These are phyloP conservation scores for Chaetomiaceae sp. DNA, from an alignment of 2,329 filamentous ascomycete species.

Conservation along the genomic window DNA sequence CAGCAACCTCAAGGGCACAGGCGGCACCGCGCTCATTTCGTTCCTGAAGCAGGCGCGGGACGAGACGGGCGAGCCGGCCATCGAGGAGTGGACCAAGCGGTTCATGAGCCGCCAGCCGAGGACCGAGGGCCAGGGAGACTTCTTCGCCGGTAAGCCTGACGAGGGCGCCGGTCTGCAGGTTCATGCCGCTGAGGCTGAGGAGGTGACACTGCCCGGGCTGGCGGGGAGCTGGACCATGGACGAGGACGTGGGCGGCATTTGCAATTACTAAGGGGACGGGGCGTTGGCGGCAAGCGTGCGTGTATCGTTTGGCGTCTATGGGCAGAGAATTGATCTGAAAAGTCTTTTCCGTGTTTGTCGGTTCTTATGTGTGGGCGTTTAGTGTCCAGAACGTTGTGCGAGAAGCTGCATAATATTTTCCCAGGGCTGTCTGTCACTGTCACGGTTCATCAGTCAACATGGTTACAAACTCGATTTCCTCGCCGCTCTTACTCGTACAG, in stretches of 20 bases:
- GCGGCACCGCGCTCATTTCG: constrained; percentile 87
- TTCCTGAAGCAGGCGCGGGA: constrained; percentile 96
- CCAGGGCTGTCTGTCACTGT: too few species aligned
- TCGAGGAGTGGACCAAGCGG: constrained; percentile 57
- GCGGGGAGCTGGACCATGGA: constrained; percentile 88
- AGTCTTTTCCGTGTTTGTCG: too few species aligned
- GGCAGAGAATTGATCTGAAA: too few species aligned
- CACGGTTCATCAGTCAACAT: too few species aligned
- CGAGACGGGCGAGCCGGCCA: constrained; percentile 88
- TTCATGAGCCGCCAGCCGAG: constrained; percentile 52
- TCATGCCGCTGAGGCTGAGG: constrained; percentile 33
- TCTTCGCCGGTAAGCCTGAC: constrained; percentile 53
- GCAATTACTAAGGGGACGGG: constrained; percentile 40
- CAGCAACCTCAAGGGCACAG: constrained; percentile 73
- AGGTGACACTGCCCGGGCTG: constrained; percentile 58
- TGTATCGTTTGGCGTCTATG: too few species aligned
- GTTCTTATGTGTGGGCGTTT: too few species aligned
- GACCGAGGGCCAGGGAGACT: constrained; percentile 48
- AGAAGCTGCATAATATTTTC: too few species aligned
- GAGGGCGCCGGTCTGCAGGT: constrained; percentile 35
- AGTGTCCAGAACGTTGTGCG: too few species aligned
- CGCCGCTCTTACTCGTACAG: too few species aligned
- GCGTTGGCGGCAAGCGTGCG: not conserved
- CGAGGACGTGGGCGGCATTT: constrained; percentile 65
- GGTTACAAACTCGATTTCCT: too few species aligned